phyloP scores from a whole-genome alignment of 1,139 yeast genomes.

The Saccharomyces hybrid region DNA sequence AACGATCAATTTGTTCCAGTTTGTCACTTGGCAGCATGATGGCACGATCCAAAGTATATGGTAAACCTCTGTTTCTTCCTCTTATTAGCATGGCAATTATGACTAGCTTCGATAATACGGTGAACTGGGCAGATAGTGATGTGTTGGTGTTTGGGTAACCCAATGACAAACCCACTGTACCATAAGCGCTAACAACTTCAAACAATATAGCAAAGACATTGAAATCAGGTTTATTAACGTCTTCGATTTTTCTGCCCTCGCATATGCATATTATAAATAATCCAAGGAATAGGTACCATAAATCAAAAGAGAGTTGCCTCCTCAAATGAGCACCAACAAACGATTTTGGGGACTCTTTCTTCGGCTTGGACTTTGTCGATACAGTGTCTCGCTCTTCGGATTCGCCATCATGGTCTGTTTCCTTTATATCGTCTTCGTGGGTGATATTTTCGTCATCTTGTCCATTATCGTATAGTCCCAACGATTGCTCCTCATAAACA shows the following conservation, averaged over 20 bases:
- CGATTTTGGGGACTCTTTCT: constrained; percentile 35
- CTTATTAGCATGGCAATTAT: constrained; percentile 84
- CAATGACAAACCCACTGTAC: constrained; percentile 84
- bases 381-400: background rate
- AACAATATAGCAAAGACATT: constrained; percentile 67
- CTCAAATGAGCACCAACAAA: constrained; percentile 83
- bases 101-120: constrained; percentile 67
- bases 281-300: constrained; percentile 88
- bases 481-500: constrained; percentile 91
- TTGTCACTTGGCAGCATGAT: constrained; percentile 73
- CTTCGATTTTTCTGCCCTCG: constrained; percentile 57
- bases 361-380: constrained; percentile 6
- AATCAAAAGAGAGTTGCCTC: constrained; percentile 82
- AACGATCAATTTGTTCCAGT: constrained; percentile 56
- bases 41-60: constrained; percentile 88
- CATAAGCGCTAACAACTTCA: constrained; percentile 91
- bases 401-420: constrained; percentile 17
- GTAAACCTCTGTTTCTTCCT: constrained; percentile 94
- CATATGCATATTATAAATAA: constrained; percentile 77
- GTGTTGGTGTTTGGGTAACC: constrained; percentile 65
- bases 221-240: constrained; percentile 43
- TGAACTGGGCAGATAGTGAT: constrained; percentile 70
- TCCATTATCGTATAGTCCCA: constrained; percentile 56
- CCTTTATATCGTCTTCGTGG: constrained; percentile 37
- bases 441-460: background rate